Percentiles rank a stretch among this genome's conserved stretches.
These are phyloP conservation scores for Diversispora eburnea DNA, from an alignment of 192 early-diverging fungal genomes.

Conservation along the genomic window DNA sequence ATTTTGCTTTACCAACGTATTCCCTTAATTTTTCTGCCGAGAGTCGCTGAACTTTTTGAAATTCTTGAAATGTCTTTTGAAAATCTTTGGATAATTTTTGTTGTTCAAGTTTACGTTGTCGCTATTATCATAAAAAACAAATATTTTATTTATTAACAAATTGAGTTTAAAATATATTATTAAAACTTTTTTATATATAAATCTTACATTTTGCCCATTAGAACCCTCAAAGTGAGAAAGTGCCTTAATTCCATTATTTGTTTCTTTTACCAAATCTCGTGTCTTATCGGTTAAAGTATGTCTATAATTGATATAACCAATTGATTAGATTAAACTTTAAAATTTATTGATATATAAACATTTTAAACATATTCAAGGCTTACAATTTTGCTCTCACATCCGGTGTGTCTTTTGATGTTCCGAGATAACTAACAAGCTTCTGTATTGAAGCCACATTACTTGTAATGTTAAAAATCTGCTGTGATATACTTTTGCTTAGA, in stretches of 20 bases:
- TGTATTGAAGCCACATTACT: slow-evolving; percentile 82
- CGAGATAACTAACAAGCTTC: slow-evolving; percentile 68
- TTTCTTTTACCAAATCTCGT: slow-evolving; percentile 74
- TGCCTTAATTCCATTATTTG: slow-evolving; percentile 71
- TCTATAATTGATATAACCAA: slow-evolving; percentile 34
- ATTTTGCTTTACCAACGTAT: slow-evolving; percentile 73
- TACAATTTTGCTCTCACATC: slow-evolving; percentile 75
- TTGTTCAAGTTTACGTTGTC: slow-evolving; percentile 80
- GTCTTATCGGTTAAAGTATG: slow-evolving; percentile 79
- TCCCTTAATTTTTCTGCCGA: slow-evolving; percentile 82
- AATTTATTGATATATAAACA: neutral
- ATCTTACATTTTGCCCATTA: slow-evolving; percentile 35
- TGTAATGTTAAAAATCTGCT: slow-evolving; percentile 72
- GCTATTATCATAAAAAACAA: slow-evolving; percentile 32
- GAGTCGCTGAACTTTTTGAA: slow-evolving; percentile 78
- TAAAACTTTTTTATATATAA: neutral
- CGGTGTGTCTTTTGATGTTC: slow-evolving; percentile 70
- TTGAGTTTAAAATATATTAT: slow-evolving; percentile 6
- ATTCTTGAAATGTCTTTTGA: slow-evolving; percentile 84
- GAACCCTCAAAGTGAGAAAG: slow-evolving; percentile 57
- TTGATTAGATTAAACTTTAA: slow-evolving; percentile 5
- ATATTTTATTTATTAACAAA: neutral
- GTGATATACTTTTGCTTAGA: too few relatives aligned
- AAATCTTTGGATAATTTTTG: slow-evolving; percentile 96
- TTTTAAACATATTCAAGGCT: slow-evolving; percentile 16